These are phyloP conservation scores for Leucosporidium yakuticum DNA, from an alignment of 768 basidiomycete genomes.

Conservation along the genomic window DNA sequence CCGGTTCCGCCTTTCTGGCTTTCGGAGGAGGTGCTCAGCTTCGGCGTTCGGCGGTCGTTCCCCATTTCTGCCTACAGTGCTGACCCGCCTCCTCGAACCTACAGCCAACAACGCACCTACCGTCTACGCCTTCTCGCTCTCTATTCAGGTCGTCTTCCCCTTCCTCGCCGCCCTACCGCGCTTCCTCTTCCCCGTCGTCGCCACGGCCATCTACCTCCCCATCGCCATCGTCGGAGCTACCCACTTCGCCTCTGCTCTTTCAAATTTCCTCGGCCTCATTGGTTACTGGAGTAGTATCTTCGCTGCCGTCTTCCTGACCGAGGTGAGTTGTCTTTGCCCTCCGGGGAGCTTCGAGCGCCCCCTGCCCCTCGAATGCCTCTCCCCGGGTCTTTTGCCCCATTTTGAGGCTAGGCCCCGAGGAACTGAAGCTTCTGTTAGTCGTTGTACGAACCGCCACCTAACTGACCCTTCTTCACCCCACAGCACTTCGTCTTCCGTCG, in stretches of 20 bases:
- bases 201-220: conserved; percentile 58
- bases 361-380: neutral
- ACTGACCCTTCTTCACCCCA: too few relatives aligned
- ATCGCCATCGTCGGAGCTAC: conserved; percentile 50
- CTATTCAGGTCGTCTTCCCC: conserved; percentile 64
- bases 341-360: neutral
- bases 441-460: too few relatives aligned
- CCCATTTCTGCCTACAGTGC: too few relatives aligned
- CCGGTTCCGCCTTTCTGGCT: too few relatives aligned
- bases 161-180: conserved; percentile 57
- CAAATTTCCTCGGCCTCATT: conserved; percentile 63
- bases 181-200: conserved; percentile 63
- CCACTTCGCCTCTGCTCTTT: conserved; percentile 59
- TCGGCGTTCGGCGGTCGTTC: too few relatives aligned
- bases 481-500: conserved; percentile 65
- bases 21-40: too few relatives aligned
- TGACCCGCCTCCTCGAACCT: conserved; percentile 40
- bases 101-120: conserved; percentile 74
- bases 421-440: too few relatives aligned
- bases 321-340: conserved; percentile 8
- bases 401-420: too few relatives aligned
- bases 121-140: conserved; percentile 72
- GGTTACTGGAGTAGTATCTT: conserved; percentile 55
- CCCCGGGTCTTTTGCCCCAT: too few relatives aligned
- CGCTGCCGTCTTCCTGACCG: conserved; percentile 48